Evolutionary conservation across 169 alveolate genomes (phyloP), one percentile per base, ranked within the genome.

Genomic region (Amoebophrya sp.): DNA sequence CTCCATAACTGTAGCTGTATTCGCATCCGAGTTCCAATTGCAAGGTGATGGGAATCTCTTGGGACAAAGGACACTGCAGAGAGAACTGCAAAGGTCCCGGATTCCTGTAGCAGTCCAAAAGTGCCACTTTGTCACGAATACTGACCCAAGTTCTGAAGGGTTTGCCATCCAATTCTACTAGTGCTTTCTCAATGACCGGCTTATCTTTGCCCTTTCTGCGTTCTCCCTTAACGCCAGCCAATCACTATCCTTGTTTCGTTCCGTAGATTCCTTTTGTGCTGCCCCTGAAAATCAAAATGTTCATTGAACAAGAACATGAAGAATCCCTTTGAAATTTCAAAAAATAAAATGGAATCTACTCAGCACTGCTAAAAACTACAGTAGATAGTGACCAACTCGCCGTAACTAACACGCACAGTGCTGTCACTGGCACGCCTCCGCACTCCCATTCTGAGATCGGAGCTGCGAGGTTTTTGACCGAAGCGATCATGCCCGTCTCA

Each of bases 181-280:
- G 65, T 23, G 93, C 93, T 41, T 92, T 92, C 39, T 89, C 92
- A 90, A 92, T 92, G 33, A 92, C 93, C 0, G 93, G 92, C 89
- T 92, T 92, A 92, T 92, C 93, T 90, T 92, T 92, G 90, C 93
- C 93, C 93, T 92, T 92, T 36, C 93, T 91, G 23, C 93, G 91
- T 41, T 92, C 93, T n/a, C n/a, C n/a, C n/a, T n/a, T n/a, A n/a
- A n/a, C n/a, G n/a, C n/a, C n/a, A n/a, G n/a, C n/a, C n/a, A n/a
- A n/a, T n/a, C n/a, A n/a, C n/a, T n/a, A n/a, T n/a, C n/a, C n/a
- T n/a, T n/a, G n/a, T n/a, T n/a, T n/a, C n/a, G n/a, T n/a, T n/a
- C n/a, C n/a, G n/a, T n/a, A n/a, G n/a, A n/a, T n/a, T n/a, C n/a
- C n/a, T n/a, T n/a, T n/a, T n/a, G n/a, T n/a, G n/a, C n/a, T n/a